phyloP scores from a whole-genome alignment of 1,284 basidiomycete species.

The Thelephora terrestris region DNA sequence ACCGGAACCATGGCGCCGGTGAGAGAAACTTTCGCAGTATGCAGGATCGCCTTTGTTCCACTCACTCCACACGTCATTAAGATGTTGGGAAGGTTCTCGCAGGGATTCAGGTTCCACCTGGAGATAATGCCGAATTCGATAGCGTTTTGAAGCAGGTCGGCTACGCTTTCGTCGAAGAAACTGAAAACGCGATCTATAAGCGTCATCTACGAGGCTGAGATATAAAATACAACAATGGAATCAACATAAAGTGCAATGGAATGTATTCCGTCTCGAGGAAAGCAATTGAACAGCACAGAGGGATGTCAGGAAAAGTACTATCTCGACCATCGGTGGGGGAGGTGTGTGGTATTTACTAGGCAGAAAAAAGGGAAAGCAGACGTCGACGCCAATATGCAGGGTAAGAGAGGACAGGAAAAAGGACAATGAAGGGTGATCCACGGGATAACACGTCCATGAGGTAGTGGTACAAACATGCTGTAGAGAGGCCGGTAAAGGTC shows the following conservation, averaged over 20 bases:
- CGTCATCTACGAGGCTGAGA: slow-evolving; percentile 47
- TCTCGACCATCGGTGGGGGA: no score
- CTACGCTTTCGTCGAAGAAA: slow-evolving; percentile 91
- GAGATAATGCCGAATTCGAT: slow-evolving; percentile 58
- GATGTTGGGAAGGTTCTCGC: slow-evolving; percentile 89
- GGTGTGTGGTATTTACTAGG: no score
- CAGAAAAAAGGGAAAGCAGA: no score
- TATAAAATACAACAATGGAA: slow-evolving; percentile 1
- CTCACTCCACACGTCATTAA: slow-evolving; percentile 22
- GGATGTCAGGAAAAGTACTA: no score
- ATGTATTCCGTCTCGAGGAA: neutral
- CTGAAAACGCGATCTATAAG: slow-evolving; percentile 79
- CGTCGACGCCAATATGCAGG: neutral
- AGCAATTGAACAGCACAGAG: no score
- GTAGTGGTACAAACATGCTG: no score
- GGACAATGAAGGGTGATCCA: neutral
- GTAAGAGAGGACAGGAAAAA: neutral
- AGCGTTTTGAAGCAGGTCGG: slow-evolving; percentile 70
- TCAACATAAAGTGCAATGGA: neutral
- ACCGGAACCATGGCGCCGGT: slow-evolving; percentile 95
- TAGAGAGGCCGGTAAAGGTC: no score
- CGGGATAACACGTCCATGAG: no score
- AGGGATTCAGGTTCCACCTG: slow-evolving; percentile 83
- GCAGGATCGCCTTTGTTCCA: slow-evolving; percentile 1
- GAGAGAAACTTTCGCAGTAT: slow-evolving; percentile 19